Evolutionary conservation across 73 alveolate species (phyloP).

Genomic region (Paramecium biaurelia): DNA sequence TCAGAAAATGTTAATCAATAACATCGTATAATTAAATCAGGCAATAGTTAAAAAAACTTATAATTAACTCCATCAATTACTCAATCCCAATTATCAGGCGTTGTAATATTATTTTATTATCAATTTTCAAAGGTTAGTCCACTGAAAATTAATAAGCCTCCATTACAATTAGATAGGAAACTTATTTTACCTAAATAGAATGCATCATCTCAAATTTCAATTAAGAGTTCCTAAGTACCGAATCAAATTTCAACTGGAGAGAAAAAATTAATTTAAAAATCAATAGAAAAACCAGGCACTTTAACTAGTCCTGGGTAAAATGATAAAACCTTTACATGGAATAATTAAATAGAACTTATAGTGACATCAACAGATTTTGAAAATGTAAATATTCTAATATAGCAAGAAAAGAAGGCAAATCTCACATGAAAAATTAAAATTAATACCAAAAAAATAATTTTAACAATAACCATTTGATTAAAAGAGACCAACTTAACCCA

Average conservation of each 20-base stretch:
- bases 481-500: not conserved
- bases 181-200: not conserved
- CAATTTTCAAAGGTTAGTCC: not conserved
- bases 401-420: slow-evolving; percentile 28
- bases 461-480: not conserved
- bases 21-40: not conserved
- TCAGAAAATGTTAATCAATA: not conserved
- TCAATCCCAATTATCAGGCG: not conserved
- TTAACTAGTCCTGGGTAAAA: not conserved
- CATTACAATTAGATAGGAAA: not conserved
- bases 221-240: not conserved
- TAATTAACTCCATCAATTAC: not conserved
- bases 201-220: not conserved
- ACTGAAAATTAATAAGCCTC: not conserved
- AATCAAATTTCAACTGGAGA: not conserved
- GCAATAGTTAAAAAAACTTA: not conserved
- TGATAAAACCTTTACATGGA: not conserved
- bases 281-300: not conserved
- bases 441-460: not conserved
- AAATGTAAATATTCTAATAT: not conserved
- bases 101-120: not conserved
- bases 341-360: not conserved
- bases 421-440: not conserved
- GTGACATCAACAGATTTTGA: not conserved
- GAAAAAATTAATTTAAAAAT: not conserved